Base-by-base conservation (phyloP, 202 grass and related monocot species). In the Eragrostis tef region DNA sequence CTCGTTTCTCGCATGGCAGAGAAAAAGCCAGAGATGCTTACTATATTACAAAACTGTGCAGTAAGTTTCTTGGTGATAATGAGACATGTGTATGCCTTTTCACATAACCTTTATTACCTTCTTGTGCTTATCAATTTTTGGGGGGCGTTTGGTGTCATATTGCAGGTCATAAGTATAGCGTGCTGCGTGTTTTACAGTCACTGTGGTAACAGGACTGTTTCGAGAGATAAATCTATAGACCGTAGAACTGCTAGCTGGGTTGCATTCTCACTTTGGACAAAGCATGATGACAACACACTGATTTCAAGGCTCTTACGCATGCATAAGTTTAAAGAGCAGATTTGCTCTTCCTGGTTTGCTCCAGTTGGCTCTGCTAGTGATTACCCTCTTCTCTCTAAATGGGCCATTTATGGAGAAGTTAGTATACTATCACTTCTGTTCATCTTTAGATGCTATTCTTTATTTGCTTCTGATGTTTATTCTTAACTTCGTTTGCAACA, bases 141-240 rank as follows among this genome's bases (percentile, higher is more conserved):
- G 11, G 36, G 3, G 58, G 0, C 34, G 43, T 47, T 72, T 74
- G 39, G n/a, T 49, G 25, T 79, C 64, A 27, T 27, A 84, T 58
- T 83, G 65, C 83, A 98, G 95, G 95, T 98, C 65, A 98, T 94
- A 83, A 98, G 94, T 75, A 93, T 93, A 88, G 95, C 90, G 69
- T 98, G 95, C 56, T 98, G 95, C n/a, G 92, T 94, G 49, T 94
- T 98, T 53, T 98, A 94, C 80, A 98, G 88, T 61, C 95, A 98
- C 64, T 98, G 95, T 84, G 95, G 92, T 56, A 98, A 98, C 66
- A 91, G 88, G 64, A 93, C 94, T 64, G 59, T 94, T 79, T 58
- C 85, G 67, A 89, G 89, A 86, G 90, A 94, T 80, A 94, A 93
- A 86, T 89, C 84, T 36, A 71, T 93, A 79, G 75, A 94, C 16